Base-by-base conservation (phyloP, 331 rosid genomes). In the Stylosanthes scabra region DNA sequence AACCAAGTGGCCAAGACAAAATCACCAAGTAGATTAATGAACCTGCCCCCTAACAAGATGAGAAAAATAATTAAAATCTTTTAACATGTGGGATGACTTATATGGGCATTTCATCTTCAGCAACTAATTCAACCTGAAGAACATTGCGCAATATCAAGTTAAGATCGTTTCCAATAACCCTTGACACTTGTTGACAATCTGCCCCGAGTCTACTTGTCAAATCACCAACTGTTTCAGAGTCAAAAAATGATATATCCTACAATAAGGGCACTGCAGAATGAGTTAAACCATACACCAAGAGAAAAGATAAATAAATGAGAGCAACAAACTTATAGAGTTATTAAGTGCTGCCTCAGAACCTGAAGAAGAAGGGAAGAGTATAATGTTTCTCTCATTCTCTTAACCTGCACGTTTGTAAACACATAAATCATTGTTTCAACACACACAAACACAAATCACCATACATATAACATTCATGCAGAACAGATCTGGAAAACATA, bases 181-280 rank as follows among this genome's bases (percentile, higher is more conserved):
- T 85, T 57, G 99, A 94, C 58, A 91, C 97, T 91, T 94, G 97
- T 83, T 91, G 99, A 67, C 99, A 94, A 84, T 94, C 99, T 34
- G 97, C 97, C 64, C 99, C 99, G 78, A 94, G 99, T 88, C 99
- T 87, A 90, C 99, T 94, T 68, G 97, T 94, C 88, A 94, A 85
- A 83, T 88, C 93, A 76, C 99, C 99, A 68, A 94, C 97, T 55
- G 99, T 94, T 84, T 89, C 97, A 83, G 74, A 34, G 87, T 94
- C 99, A 84, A 88, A 94, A 88, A 94, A 94, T 29, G 97, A 89
- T 79, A 88, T 89, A 83, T 94, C 99, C 99, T 94, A 88, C 91
- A 87, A 84, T 60, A 74, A 64, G 85, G 78, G 67, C 60, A 83
- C 85, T 72, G 45, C 46, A 59, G 46, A 72, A 77, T 76, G 86